phyloP scores from a whole-genome alignment of 345 rosid genomes.

The Eucalyptus polyanthemos region DNA sequence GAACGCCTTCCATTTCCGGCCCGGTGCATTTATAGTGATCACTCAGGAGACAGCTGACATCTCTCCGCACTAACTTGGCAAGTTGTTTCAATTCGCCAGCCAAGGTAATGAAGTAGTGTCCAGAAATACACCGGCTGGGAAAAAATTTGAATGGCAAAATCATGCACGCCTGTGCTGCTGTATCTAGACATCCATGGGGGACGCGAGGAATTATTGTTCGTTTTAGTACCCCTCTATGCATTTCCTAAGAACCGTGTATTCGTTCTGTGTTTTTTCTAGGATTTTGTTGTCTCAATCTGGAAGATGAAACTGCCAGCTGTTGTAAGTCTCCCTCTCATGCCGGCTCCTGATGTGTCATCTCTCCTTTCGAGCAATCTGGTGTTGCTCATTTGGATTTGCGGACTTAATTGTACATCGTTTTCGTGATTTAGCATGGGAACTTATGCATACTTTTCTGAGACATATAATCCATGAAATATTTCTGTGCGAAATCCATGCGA shows the following conservation, averaged over 20 bases:
- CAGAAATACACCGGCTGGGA: neutral
- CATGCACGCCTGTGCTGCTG: neutral
- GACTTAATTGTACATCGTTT: neutral
- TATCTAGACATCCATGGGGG: neutral
- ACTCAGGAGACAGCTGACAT: neutral
- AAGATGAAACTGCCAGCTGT: neutral
- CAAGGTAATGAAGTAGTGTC: neutral
- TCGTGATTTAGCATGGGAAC: neutral
- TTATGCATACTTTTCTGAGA: neutral
- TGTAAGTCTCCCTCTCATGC: neutral
- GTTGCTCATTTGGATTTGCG: neutral
- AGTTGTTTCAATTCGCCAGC: neutral
- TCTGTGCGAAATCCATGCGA: neutral
- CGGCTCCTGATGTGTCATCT: neutral
- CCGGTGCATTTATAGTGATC: neutral
- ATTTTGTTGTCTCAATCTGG: neutral
- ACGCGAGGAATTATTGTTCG: neutral
- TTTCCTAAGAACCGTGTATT: neutral
- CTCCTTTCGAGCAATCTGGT: neutral
- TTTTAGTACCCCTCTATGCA: neutral
- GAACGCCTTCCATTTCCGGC: neutral
- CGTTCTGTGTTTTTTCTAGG: neutral
- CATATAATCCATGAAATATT: neutral
- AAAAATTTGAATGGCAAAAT: neutral
- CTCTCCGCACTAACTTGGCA: neutral